Evolutionary conservation across 2,329 filamentous ascomycete genomes (phyloP).

Genomic region (Colletotrichum sp.): DNA sequence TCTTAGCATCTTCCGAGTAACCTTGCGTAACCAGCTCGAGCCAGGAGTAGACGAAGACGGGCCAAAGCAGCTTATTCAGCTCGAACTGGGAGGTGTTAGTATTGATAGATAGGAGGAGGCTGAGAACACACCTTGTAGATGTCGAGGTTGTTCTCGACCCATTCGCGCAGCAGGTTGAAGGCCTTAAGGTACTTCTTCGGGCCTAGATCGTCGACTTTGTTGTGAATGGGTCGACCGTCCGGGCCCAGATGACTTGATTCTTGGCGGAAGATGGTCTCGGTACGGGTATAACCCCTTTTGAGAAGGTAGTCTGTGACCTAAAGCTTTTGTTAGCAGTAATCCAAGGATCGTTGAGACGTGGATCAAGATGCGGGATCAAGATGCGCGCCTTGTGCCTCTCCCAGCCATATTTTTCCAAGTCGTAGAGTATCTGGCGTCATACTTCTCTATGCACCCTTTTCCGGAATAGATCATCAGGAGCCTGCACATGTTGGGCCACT

Average conservation of each 20-base stretch:
- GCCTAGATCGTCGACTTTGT: conserved; percentile 69
- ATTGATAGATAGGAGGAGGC: background rate
- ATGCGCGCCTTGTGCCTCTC: background rate
- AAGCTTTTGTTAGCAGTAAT: background rate
- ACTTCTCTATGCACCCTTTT: background rate
- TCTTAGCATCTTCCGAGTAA: conserved; percentile 73
- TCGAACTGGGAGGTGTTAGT: conserved; percentile 67
- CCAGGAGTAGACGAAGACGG: conserved; percentile 92
- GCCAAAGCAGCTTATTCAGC: conserved; percentile 87
- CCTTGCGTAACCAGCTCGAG: conserved; percentile 78
- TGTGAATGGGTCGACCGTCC: conserved; percentile 77
- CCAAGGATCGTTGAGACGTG: background rate
- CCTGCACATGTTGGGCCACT: background rate
- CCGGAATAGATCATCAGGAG: background rate
- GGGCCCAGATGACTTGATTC: conserved; percentile 86
- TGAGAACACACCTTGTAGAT: conserved; percentile 76
- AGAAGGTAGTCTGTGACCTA: conserved; percentile 91
- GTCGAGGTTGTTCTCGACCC: conserved; percentile 91
- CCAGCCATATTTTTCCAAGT: background rate
- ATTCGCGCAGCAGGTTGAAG: conserved; percentile 76
- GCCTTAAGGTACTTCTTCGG: conserved; percentile 80
- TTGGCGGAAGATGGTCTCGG: conserved; percentile 89
- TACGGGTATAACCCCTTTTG: conserved; percentile 93
- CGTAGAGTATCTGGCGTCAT: background rate
- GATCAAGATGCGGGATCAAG: background rate